Base-by-base conservation (phyloP, 2,329 filamentous ascomycete species). In the Blastomyces gilchristii region DNA sequence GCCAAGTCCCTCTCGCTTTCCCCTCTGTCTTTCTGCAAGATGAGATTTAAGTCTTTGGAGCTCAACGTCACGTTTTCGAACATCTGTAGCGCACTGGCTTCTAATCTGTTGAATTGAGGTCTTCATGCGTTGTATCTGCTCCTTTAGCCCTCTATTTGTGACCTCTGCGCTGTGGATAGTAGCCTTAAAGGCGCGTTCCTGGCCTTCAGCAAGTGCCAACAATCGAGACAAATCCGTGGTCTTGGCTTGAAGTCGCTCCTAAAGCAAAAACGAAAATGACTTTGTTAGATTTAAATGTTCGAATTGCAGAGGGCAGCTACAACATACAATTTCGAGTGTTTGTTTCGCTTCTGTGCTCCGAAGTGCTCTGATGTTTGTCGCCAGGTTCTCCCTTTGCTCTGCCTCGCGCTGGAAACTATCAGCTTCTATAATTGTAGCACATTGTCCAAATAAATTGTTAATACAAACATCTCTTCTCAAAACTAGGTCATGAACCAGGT, bases 401-500 rank as follows among this genome's bases (percentile, higher is more conserved):
- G 91, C 89, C 76, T 97, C 93, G 73, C 91, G 89, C 89, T 95
- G 74, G 57, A 47, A 54, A 66, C 67, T 62, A 64, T 60, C 61
- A 31, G 63, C 53, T 12, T 61, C 43, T 43, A 54, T 37, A n/a
- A 22, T 11, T 8, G 22, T 52, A 41, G 54, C 1, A 31, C 57
- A 62, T 79, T 85, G 70, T 80, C 94, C 90, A 74, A 97, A 93
- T 79, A 91, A 6, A 22, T 16, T 43, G n/a, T 60, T 63, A 28
- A 25, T 57, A 6, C 31, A 58, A 62, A 96, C 91, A 74, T 99
- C 94, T 80, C 92, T 85, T 68, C 92, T 85, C 65, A 97, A 75
- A 64, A 99, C 90, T 69, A 99, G 77, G 73, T 99, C 94, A 75
- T 99, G 96, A 58, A 99, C 86, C 31, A 99, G 83, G 72, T 93